Percentiles rank a stretch among this genome's conserved stretches.
Evolutionary conservation across 2,329 filamentous ascomycete species (phyloP).

Genomic region (Fusarium piperis): DNA sequence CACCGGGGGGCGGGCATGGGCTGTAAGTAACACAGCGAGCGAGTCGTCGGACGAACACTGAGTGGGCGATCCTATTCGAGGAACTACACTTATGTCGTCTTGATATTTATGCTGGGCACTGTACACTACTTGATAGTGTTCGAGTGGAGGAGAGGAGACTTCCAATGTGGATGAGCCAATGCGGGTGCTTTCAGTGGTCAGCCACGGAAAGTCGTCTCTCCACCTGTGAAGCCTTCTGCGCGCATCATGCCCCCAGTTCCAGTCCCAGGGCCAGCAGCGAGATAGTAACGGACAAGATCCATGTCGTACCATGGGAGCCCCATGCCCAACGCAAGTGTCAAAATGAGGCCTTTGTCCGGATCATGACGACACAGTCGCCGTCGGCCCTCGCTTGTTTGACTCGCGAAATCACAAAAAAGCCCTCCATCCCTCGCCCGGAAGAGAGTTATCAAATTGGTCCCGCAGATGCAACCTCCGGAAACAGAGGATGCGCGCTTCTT

Average conservation of each 20-base stretch:
- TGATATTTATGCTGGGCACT: background rate
- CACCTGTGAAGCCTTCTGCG: constrained; percentile 14
- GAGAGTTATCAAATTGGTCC: background rate
- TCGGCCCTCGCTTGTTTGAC: background rate
- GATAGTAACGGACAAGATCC: constrained; percentile 24
- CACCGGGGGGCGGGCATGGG: background rate
- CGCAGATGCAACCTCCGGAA: constrained; percentile 20
- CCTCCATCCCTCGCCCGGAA: background rate
- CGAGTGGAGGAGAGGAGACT: constrained; percentile 9
- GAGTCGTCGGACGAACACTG: background rate
- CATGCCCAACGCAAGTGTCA: constrained; percentile 2
- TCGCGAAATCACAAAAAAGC: background rate
- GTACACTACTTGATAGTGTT: background rate
- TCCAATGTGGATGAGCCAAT: constrained; percentile 30
- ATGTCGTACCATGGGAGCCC: constrained; percentile 9
- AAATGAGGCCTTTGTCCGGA: constrained; percentile 33
- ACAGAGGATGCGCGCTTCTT: constrained; percentile 38
- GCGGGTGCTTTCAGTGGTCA: constrained; percentile 33
- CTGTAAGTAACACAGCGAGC: background rate
- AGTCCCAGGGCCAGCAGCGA: constrained; percentile 7
- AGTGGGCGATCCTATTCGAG: background rate
- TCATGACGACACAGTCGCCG: constrained; percentile 20
- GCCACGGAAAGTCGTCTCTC: constrained; percentile 18
- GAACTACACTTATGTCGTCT: background rate
- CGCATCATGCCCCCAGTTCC: constrained; percentile 6